Evolutionary conservation across 768 basidiomycete species (phyloP).

Genomic region (Phaeotremella skinneri): DNA sequence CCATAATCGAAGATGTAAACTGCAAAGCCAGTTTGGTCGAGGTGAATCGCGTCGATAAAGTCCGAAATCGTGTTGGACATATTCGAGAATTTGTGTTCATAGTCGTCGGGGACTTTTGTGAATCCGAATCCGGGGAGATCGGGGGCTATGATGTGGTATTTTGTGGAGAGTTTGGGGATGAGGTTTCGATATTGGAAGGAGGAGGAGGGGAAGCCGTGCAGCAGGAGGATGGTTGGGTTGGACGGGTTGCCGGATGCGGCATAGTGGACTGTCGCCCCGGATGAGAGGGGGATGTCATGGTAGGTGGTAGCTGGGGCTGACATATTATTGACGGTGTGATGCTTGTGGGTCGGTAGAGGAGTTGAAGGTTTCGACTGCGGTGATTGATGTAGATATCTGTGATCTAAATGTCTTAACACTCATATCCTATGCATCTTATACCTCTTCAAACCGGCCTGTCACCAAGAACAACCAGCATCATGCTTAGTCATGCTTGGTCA

Average conservation of each 20-base stretch:
- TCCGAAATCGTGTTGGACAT: constrained; percentile 54
- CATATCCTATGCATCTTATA: too few species aligned
- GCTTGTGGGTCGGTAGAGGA: neutral
- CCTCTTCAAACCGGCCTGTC: too few species aligned
- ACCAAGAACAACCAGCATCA: too few species aligned
- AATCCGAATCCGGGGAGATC: constrained; percentile 60
- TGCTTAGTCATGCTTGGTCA: too few species aligned
- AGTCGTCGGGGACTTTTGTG: constrained; percentile 54
- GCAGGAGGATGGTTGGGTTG: constrained; percentile 52
- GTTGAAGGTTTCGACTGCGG: neutral
- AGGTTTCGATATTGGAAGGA: constrained; percentile 59
- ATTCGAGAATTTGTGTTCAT: constrained; percentile 54
- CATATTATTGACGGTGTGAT: neutral
- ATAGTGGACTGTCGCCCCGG: constrained; percentile 53
- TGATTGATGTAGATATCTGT: too few species aligned
- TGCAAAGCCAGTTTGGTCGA: constrained; percentile 51
- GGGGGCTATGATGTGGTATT: constrained; percentile 58
- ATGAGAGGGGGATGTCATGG: neutral
- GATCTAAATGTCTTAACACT: too few species aligned
- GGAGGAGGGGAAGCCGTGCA: constrained; percentile 59
- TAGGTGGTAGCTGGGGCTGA: neutral
- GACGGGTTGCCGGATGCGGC: constrained; percentile 52
- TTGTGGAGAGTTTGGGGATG: constrained; percentile 54
- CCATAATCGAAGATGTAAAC: constrained; percentile 61
- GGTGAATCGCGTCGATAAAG: constrained; percentile 54